Conservation (phyloP, 2,329 filamentous ascomycete genomes). For the Graphium sp. region DNA sequence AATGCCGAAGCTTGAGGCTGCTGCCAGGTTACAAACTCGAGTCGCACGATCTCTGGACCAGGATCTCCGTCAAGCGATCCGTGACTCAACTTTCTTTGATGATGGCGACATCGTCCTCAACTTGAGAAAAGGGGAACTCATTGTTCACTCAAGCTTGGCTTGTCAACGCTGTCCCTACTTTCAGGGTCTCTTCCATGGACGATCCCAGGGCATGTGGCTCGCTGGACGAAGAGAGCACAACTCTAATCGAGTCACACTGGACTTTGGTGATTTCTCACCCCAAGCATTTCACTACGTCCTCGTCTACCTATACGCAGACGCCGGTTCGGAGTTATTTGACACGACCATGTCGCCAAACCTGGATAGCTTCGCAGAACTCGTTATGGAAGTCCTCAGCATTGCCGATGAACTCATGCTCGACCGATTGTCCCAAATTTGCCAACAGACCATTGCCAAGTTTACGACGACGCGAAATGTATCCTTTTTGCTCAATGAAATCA, state of each 20-base stretch:
- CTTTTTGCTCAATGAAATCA: conserved; percentile 69
- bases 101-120: conserved; percentile 69
- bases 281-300: conserved; percentile 65
- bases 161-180: conserved; percentile 88
- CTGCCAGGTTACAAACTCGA: conserved; percentile 57
- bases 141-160: conserved; percentile 62
- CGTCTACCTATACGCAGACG: conserved; percentile 68
- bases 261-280: conserved; percentile 65
- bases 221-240: conserved; percentile 41
- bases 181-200: conserved; percentile 73
- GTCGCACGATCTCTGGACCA: conserved; percentile 45
- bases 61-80: conserved; percentile 56
- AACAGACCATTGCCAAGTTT: conserved; percentile 66
- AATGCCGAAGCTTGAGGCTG: conserved; percentile 55
- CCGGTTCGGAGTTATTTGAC: conserved; percentile 67
- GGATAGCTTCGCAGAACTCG: conserved; percentile 75
- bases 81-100: conserved; percentile 54
- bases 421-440: conserved; percentile 75
- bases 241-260: conserved; percentile 42
- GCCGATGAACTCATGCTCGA: conserved; percentile 95
- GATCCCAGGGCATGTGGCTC: conserved; percentile 74
- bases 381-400: conserved; percentile 77
- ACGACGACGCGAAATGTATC: conserved; percentile 78
- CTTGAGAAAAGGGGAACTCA: conserved; percentile 54
- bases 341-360: conserved; percentile 52